Evolutionary conservation across 257 asterid species (phyloP).

Genomic region (Jasminum sambac): DNA sequence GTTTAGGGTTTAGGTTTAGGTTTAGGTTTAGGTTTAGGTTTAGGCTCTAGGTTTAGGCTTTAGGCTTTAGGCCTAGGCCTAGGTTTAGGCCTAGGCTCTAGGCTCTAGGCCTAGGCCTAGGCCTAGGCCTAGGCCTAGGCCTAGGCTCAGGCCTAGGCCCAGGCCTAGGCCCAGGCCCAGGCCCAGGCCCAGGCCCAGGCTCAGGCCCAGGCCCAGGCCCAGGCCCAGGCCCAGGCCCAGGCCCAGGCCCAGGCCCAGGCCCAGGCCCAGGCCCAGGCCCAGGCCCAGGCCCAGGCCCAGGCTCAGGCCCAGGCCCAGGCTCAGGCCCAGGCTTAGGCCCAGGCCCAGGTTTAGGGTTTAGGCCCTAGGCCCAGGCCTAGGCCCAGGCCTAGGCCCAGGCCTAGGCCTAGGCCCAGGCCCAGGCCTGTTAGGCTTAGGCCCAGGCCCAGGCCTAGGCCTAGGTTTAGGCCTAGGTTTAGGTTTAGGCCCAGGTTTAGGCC

Average conservation of each 20-base stretch:
- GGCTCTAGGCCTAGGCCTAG: slow-evolving; percentile 1
- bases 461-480: not conserved
- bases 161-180: not conserved
- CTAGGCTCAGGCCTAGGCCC: not conserved
- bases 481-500: slow-evolving; percentile 1
- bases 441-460: slow-evolving; percentile 14
- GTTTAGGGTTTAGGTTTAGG: not conserved
- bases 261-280: slow-evolving; percentile 2
- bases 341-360: not conserved
- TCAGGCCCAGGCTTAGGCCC: not conserved
- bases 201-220: slow-evolving; percentile 9
- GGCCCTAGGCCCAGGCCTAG: slow-evolving; percentile 18
- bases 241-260: slow-evolving; percentile 15
- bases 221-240: slow-evolving; percentile 11
- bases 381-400: slow-evolving; percentile 13
- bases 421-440: slow-evolving; percentile 11
- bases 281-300: not conserved
- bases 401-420: slow-evolving; percentile 5
- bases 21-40: not conserved
- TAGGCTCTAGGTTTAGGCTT: too few species aligned
- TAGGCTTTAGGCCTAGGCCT: slow-evolving; percentile 8
- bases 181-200: slow-evolving; percentile 5
- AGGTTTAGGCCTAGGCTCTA: not conserved
- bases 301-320: slow-evolving; percentile 8
- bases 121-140: slow-evolving; percentile 1